Conservation (phyloP, 2,329 filamentous ascomycete species). For the Didymella glomerata region DNA sequence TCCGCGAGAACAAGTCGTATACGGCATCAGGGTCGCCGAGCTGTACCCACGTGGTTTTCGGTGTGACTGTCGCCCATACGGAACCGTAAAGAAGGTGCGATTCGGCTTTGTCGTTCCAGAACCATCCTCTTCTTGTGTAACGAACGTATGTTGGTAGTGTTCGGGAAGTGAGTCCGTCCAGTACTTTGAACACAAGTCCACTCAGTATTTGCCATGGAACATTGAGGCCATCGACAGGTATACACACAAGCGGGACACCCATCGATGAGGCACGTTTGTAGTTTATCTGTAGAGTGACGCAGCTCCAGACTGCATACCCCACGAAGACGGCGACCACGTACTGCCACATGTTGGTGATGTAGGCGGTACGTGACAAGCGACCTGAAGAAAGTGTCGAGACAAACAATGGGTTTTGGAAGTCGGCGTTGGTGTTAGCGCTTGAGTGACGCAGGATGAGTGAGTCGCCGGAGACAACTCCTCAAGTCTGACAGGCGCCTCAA, state of each 20-base stretch:
- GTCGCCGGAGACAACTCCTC: not conserved
- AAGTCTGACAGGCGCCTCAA: not conserved
- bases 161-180: not conserved
- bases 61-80: slow-evolving; percentile 25
- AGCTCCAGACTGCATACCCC: not conserved
- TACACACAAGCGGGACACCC: not conserved
- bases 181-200: not conserved
- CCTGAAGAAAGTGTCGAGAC: not conserved
- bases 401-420: not conserved
- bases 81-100: slow-evolving; percentile 25
- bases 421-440: not conserved
- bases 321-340: not conserved
- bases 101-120: slow-evolving; percentile 27
- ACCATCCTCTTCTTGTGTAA: slow-evolving; percentile 31
- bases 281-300: not conserved
- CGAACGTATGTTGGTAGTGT: slow-evolving; percentile 8
- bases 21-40: not conserved
- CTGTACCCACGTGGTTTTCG: slow-evolving; percentile 26
- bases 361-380: not conserved
- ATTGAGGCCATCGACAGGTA: slow-evolving; percentile 1
- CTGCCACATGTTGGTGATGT: not conserved
- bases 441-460: not conserved
- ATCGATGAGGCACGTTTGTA: slow-evolving; percentile 3
- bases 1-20: slow-evolving; percentile 1
- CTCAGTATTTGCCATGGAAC: not conserved